Base-by-base conservation (phyloP, 1,284 basidiomycete species). In the Gymnopus androsaceus region DNA sequence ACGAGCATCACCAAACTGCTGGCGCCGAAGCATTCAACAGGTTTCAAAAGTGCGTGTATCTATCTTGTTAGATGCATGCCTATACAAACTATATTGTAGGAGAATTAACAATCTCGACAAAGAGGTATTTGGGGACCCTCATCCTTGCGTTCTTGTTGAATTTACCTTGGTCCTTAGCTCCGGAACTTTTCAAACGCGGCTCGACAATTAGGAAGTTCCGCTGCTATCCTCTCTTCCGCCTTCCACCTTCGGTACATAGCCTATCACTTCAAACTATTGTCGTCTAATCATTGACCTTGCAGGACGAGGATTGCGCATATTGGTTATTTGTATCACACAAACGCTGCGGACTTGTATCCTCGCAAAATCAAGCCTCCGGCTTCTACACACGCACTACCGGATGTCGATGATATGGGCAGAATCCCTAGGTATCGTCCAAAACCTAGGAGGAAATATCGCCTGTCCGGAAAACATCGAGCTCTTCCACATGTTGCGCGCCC, bases 181-280 rank as follows among this genome's bases (percentile, higher is more conserved):
- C 78, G 85, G 36, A 88, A 86, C 67, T 88, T 88, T 64, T 82
- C 85, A 40, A 86, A 87, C 62, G 84, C 86, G n/a, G 80, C 85
- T 11, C 81, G 86, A 34, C 86, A 87, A 66, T 74, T 88, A 0
- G 87, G 87, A 21, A 85, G 83, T 54, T 88, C 86, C 3, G 84
- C 88, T 25, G 85, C 84, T 12, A 87, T 89, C 59, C 76, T 88
- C 6, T 86, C 85, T 8, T 87, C 85, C 9, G 81, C 85, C 0
- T 87, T 82, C 66, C 79, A 82, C 61, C 75, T 89, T 21, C n/a
- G 83, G 36, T 5, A 38, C 36, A 4, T 15, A 34, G n/a, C n/a
- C n/a, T n/a, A n/a, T n/a, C n/a, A n/a, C n/a, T n/a, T n/a, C n/a
- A n/a, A n/a, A n/a, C n/a, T n/a, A n/a, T n/a, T n/a, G n/a, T n/a